phyloP scores from a whole-genome alignment of 345 rosid species.

The Streptanthus diversifolius region DNA sequence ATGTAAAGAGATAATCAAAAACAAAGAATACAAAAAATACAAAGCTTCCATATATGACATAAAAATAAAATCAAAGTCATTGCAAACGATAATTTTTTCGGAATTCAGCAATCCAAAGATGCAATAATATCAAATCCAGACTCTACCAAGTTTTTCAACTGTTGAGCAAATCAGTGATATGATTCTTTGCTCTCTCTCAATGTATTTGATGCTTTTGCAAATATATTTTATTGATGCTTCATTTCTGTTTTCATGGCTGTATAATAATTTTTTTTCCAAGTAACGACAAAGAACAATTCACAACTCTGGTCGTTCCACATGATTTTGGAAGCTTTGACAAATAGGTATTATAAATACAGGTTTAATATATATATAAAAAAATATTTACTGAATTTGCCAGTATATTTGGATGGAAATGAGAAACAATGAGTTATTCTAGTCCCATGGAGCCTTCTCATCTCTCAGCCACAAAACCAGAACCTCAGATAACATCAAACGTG shows the following conservation, averaged over 20 bases:
- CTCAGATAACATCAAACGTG: conserved; percentile 11
- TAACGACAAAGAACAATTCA: neutral
- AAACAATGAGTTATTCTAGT: neutral
- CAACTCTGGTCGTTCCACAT: neutral
- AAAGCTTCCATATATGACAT: no score
- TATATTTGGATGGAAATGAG: conserved; percentile 8
- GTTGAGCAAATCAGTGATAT: no score
- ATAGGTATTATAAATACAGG: neutral
- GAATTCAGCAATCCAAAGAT: no score
- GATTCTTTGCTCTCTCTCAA: no score
- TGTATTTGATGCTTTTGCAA: no score
- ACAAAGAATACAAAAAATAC: no score
- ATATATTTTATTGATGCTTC: neutral
- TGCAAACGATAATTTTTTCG: no score
- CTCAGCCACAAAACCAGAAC: conserved; percentile 10
- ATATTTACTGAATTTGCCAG: conserved; percentile 22
- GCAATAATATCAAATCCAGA: no score
- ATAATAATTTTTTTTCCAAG: no score
- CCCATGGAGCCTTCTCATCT: conserved; percentile 17
- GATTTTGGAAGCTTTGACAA: neutral
- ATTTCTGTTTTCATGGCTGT: neutral
- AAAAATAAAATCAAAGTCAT: no score
- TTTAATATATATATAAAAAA: neutral
- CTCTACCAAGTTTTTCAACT: no score
- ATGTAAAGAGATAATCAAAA: no score